Evolutionary conservation across 306 rosid species (phyloP).

Genomic region (Pyrus communis): DNA sequence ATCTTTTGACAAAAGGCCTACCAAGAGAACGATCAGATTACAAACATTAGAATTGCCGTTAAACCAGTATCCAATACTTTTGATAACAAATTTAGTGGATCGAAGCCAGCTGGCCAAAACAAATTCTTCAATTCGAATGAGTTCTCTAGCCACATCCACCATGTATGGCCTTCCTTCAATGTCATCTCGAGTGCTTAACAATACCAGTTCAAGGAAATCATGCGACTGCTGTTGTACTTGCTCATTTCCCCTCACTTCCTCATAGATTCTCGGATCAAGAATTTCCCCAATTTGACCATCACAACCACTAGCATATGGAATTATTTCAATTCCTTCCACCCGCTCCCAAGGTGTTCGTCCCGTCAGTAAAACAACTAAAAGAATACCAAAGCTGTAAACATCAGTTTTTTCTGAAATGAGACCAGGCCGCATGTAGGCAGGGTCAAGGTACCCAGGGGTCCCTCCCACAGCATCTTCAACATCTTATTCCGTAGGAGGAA

Average conservation of each 20-base stretch:
- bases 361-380: too few species aligned
- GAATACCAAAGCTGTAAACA: not conserved
- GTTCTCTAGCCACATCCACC: not conserved
- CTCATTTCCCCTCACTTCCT: not conserved
- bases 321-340: too few species aligned
- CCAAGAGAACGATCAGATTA: too few species aligned
- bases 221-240: not conserved
- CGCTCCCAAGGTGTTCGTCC: too few species aligned
- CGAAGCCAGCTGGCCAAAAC: not conserved
- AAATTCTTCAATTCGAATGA: not conserved
- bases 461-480: not conserved
- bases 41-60: too few species aligned
- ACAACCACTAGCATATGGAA: too few species aligned
- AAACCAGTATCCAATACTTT: too few species aligned
- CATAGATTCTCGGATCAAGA: not conserved
- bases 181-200: not conserved
- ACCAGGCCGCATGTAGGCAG: fast-evolving
- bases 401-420: not conserved
- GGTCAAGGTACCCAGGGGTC: not conserved
- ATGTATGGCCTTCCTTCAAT: not conserved
- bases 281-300: not conserved
- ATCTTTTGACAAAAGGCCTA: too few species aligned
- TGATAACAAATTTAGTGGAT: too few species aligned
- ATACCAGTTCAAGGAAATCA: not conserved
- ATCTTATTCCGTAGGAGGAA: not conserved